Conservation (phyloP, 352 stramenopile species). For the Discostella stelligera region DNA sequence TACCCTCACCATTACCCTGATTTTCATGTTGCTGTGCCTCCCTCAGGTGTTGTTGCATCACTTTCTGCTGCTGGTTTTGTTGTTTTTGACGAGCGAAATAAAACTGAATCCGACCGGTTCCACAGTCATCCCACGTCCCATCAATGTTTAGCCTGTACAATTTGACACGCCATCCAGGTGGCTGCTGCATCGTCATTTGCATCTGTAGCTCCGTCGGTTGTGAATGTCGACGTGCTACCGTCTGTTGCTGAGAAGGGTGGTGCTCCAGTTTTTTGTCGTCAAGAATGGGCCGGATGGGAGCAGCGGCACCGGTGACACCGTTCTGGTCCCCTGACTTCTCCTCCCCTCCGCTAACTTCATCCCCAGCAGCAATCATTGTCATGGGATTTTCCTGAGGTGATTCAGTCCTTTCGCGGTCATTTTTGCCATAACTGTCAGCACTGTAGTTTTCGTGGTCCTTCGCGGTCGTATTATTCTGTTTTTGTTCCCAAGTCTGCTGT, state of each 20-base stretch:
- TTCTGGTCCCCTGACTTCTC: no score
- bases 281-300: no score
- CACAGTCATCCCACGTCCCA: constrained; percentile 86
- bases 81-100: constrained; percentile 36
- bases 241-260: no score
- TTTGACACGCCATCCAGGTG: constrained; percentile 84
- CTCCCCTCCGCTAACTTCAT: not conserved
- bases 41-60: constrained; percentile 7
- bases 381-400: not conserved
- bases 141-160: constrained; percentile 86
- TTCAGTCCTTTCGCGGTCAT: not conserved
- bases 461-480: not conserved
- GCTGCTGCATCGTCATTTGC: constrained; percentile 19
- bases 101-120: constrained; percentile 81
- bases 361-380: not conserved
- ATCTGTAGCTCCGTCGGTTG: not conserved
- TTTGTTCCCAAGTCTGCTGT: not conserved
- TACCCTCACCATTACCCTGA: not conserved
- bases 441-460: not conserved
- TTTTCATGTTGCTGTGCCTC: constrained; percentile 8
- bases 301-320: no score
- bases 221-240: no score
- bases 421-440: not conserved
- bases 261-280: no score
- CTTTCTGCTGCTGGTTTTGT: constrained; percentile 6